Base-by-base conservation (phyloP, 768 basidiomycete species). In the Galerina sulciceps region DNA sequence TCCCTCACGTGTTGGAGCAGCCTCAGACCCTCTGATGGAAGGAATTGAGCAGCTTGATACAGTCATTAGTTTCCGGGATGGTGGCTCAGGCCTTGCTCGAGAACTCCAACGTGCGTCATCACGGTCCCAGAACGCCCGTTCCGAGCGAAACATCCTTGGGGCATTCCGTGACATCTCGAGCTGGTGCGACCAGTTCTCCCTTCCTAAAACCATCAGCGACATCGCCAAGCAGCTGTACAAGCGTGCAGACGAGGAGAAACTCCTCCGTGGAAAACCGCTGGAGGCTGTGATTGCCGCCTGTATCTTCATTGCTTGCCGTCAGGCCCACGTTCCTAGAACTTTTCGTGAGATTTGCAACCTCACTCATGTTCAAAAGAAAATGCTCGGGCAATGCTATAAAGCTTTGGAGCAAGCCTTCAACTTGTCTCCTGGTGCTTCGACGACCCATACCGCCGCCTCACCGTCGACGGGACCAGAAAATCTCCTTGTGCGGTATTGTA, bases 1-100 rank as follows among this genome's bases (percentile, higher is more conserved):
- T 73, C 97, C 97, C 62, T 99, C 97, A 65, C 97, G 97, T 90
- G 97, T 99, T 66, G 97, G 97, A 78, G 95, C 94, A 54, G 94
- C 95, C 43, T 86, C 90, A 17, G 94, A 98, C 74, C 94, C 96
- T 31, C 78, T 96, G 42, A 82, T 99, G 78, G 94, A 98, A 73
- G 95, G 94, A 38, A 89, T 94, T 67, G 96, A 97, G 69, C 92
- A 96, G 72, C 84, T 99, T 46, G 91, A 95, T 67, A 99, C 97
- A 35, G 85, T 93, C 56, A 98, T 99, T 73, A 93, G 93, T 65
- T 97, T 96, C 75, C 87, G 91, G 50, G 97, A 99, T 69, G 96
- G 96, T 60, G 93, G 95, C 50, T 90, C 93, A 2, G 97, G 97
- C 52, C 84, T 96, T 50, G 90, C 97, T 22, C 86, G 89, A 26